phyloP scores from a whole-genome alignment of 164 flowering plant species.

The Macadamia integrifolia region DNA sequence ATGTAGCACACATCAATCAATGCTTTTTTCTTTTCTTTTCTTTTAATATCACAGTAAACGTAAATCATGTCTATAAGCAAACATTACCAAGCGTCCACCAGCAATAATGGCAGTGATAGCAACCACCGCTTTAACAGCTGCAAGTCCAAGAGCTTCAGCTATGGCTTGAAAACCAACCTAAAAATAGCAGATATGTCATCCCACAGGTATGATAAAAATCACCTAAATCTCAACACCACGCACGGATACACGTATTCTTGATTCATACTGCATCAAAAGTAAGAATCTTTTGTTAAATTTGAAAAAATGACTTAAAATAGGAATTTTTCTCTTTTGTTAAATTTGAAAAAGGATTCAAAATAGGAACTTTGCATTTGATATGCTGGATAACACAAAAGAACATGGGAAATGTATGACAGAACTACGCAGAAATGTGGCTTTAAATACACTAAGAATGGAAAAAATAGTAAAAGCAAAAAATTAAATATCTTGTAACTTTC shows the following conservation, averaged over 20 bases:
- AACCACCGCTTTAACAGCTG: conserved; percentile 94
- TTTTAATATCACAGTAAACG: not conserved
- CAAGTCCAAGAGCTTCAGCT: conserved; percentile 98
- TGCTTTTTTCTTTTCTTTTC: not conserved
- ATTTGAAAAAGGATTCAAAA: no score
- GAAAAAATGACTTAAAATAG: no score
- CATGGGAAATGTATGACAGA: no score
- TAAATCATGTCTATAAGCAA: not conserved
- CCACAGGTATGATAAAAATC: conserved; percentile 6
- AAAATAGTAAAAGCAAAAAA: no score
- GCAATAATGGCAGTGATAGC: conserved; percentile 96
- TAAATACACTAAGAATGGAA: no score
- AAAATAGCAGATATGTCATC: conserved; percentile 3
- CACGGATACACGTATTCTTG: not conserved
- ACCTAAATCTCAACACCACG: not conserved
- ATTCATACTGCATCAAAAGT: not conserved
- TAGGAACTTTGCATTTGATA: no score
- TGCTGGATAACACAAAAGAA: no score
- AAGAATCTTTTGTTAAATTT: no score
- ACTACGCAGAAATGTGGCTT: no score
- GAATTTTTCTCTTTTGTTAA: no score
- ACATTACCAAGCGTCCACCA: conserved; percentile 91
- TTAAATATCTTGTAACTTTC: no score
- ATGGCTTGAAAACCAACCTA: conserved; percentile 99
- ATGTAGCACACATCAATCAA: not conserved